Percentiles rank a stretch among this genome's conserved stretches.
phyloP scores from a whole-genome alignment of 768 basidiomycete species.

The Chalciporus pseudorubinellus region DNA sequence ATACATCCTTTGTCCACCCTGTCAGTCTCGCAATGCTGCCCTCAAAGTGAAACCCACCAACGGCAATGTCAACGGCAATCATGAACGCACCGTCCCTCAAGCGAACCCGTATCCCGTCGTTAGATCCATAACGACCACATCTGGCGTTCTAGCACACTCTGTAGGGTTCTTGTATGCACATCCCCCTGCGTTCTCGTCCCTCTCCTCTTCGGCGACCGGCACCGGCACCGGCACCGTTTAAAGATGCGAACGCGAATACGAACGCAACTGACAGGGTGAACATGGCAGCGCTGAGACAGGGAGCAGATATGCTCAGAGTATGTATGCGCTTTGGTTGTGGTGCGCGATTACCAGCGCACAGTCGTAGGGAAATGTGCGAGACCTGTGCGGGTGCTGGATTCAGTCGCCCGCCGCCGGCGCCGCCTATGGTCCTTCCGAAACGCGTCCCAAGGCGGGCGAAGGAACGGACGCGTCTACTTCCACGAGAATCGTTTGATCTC shows the following conservation, averaged over 20 bases:
- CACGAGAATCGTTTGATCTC: neutral
- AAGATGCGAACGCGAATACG: neutral
- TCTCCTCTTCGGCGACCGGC: neutral
- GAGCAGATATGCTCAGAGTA: neutral
- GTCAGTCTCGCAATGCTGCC: constrained; percentile 3
- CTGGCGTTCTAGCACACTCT: neutral
- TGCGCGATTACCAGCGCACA: neutral
- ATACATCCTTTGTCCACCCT: constrained; percentile 12
- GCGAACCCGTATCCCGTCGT: constrained; percentile 7
- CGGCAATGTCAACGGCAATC: neutral
- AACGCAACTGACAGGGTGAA: neutral
- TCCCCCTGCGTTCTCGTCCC: neutral
- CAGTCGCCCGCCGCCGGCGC: neutral
- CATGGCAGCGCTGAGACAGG: no score
- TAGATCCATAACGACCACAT: neutral
- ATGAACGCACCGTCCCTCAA: neutral
- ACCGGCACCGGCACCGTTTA: neutral
- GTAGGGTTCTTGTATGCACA: no score
- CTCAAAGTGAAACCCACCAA: neutral
- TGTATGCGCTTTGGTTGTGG: constrained; percentile 25
- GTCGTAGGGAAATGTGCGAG: constrained; percentile 9
- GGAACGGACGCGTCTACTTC: neutral
- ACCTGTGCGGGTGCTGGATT: constrained; percentile 12
- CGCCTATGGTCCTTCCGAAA: neutral
- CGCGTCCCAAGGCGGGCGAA: neutral